Base-by-base conservation (phyloP, 2,329 filamentous ascomycete genomes). In the Aspergillus sojae region DNA sequence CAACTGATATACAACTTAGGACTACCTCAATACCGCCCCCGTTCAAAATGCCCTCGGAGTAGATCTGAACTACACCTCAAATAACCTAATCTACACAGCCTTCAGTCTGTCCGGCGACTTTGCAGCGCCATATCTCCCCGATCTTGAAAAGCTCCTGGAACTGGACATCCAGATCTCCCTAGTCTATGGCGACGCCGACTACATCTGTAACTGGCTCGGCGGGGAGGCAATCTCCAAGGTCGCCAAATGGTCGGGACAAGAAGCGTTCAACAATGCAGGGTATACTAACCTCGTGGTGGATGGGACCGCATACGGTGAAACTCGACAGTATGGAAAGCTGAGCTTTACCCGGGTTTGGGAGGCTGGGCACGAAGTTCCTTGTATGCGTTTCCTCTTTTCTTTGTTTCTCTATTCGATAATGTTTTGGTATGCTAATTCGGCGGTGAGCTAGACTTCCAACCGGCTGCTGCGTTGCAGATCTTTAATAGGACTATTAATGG, bases 251-350 rank as follows among this genome's bases (percentile, higher is more conserved):
- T 71, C 75, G 1, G 52, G 52, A 14, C 83, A 87, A 48, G 80
- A 82, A 12, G 78, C 82, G 54, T 95, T 94, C 73, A 79, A 83
- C 1, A 75, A 80, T 0, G 88, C 92, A 0, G 91, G 91, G 0
- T 95, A 95, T 73, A 86, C 87, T 0, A 87, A 89, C 16, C 88
- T 95, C 65, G 80, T 88, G 12, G 88, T 91, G 43, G 91, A 92
- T 72, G 83, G 83, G 28, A 83, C 84, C 5, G 76, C 86, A 88
- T 72, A 91, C 58, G 92, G 92, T 26, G 85, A 87, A 62, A 91
- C 92, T 0, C 86, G 91, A 4, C 91, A 95, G 75, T 91, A 87
- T 70, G 91, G 90, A 14, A 94, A 94, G 69, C 83, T 91, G 59
- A 88, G 85, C 19, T 91, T 91, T 74, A 86, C 86, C 60, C 83